Evolutionary conservation across 257 asterid genomes (phyloP).

Genomic region (Voacanga thouarsii): DNA sequence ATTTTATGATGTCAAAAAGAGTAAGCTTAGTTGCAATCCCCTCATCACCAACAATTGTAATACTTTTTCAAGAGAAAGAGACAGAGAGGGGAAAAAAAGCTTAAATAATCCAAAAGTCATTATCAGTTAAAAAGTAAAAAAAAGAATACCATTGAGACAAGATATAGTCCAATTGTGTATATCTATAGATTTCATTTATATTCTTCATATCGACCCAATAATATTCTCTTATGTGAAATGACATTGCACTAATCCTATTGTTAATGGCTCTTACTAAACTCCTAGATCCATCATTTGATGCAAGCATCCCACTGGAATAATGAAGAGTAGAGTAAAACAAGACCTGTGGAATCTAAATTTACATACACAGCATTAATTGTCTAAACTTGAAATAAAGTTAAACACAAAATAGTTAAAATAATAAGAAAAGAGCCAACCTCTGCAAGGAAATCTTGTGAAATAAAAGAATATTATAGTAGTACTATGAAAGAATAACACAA

Average conservation of each 20-base stretch:
- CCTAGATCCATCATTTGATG: slow-evolving; percentile 72
- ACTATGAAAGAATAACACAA: background rate
- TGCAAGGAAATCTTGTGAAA: background rate
- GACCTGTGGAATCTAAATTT: slow-evolving; percentile 41
- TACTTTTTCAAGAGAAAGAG: slow-evolving; percentile 43
- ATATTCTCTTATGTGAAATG: slow-evolving; percentile 86
- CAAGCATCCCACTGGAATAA: slow-evolving; percentile 76
- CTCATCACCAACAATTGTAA: slow-evolving; percentile 80
- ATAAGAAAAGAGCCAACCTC: background rate
- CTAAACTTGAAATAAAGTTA: background rate
- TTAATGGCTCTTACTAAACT: slow-evolving; percentile 69
- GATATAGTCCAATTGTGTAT: too few species aligned
- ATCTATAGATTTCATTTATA: slow-evolving; percentile 80
- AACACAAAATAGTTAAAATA: background rate
- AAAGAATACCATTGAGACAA: slow-evolving; percentile 23
- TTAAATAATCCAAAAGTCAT: background rate
- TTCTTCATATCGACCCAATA: slow-evolving; percentile 91
- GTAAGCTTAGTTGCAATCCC: slow-evolving; percentile 94
- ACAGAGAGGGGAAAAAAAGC: background rate
- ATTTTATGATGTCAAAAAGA: slow-evolving; percentile 88
- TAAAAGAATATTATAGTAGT: background rate
- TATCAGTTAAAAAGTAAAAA: background rate
- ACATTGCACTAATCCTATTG: slow-evolving; percentile 84
- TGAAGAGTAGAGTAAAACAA: slow-evolving; percentile 88
- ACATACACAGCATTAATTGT: slow-evolving; percentile 10